Conservation (phyloP, 805 yeast genomes). For the Peterozyma toletana region DNA sequence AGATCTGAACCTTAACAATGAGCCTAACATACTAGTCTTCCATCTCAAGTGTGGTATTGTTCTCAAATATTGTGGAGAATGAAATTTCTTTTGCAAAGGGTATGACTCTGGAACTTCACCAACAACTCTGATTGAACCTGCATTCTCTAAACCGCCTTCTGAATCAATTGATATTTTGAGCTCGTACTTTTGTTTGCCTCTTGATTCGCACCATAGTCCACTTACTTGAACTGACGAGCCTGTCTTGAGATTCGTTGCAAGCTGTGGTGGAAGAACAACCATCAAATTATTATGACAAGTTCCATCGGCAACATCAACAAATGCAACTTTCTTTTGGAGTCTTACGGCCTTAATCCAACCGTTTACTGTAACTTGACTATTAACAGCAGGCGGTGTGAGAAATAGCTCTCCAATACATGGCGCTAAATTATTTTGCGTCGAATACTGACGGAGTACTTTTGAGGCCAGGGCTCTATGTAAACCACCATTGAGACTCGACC, state of each 20-base stretch:
- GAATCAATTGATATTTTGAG: conserved; percentile 15
- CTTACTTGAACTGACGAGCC: conserved; percentile 28
- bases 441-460: too few species aligned
- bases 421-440: conserved; percentile 10
- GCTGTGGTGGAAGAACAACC: conserved; percentile 41
- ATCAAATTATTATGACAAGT: conserved; percentile 46
- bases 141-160: conserved; percentile 22
- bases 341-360: conserved; percentile 80
- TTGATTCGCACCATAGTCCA: conserved; percentile 31
- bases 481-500: too few species aligned
- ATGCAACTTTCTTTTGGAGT: conserved; percentile 66
- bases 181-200: conserved; percentile 47
- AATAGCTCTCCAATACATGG: conserved; percentile 21
- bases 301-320: conserved; percentile 80
- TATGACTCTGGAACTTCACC: conserved; percentile 61
- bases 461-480: too few species aligned
- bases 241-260: conserved; percentile 22
- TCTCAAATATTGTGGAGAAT: conserved; percentile 59
- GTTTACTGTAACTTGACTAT: conserved; percentile 35
- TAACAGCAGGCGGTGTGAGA: conserved; percentile 24
- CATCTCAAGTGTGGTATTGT: conserved; percentile 72
- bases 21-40: conserved; percentile 57
- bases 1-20: conserved; percentile 70
- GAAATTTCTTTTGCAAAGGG: conserved; percentile 81
- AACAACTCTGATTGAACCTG: conserved; percentile 32